phyloP scores from a whole-genome alignment of 306 rosid genomes.

The Pterocarpus macrocarpus region DNA sequence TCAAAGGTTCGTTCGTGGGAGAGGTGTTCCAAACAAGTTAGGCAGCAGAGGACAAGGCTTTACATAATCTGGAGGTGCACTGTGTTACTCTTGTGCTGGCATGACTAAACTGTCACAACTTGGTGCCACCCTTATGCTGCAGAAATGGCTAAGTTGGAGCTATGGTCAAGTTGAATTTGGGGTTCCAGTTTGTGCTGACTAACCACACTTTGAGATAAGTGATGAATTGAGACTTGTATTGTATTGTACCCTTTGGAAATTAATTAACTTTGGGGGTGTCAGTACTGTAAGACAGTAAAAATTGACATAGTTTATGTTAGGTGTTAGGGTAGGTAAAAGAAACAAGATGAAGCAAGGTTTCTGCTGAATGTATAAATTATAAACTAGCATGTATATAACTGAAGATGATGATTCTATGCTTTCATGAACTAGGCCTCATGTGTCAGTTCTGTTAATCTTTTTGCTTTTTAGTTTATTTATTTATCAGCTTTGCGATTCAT shows the following conservation, averaged over 20 bases:
- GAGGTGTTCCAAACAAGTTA: conserved; percentile 76
- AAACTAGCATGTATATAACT: conserved; percentile 37
- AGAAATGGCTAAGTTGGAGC: conserved; percentile 1
- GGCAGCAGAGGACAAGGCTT: conserved; percentile 85
- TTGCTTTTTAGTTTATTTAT: background rate
- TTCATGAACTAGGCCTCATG: conserved; percentile 15
- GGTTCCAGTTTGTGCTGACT: background rate
- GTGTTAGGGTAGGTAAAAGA: conserved; percentile 31
- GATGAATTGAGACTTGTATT: background rate
- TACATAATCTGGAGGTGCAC: conserved; percentile 97
- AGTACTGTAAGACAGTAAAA: conserved; percentile 14
- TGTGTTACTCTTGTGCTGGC: conserved; percentile 84
- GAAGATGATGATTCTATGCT: conserved; percentile 23
- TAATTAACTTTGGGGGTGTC: background rate
- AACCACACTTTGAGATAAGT: conserved; percentile 6
- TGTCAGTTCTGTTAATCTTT: conserved; percentile 5
- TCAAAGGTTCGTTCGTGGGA: conserved; percentile 69
- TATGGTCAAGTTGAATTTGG: conserved; percentile 27
- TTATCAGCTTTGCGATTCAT: background rate
- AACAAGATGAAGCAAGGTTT: conserved; percentile 36
- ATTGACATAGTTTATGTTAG: conserved; percentile 37
- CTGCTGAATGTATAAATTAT: conserved; percentile 46
- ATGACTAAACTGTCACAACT: conserved; percentile 54
- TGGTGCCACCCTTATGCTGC: background rate
- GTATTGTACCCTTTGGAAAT: background rate